Conservation (phyloP, 2,329 filamentous ascomycete species). For the Diaporthe caulivora region DNA sequence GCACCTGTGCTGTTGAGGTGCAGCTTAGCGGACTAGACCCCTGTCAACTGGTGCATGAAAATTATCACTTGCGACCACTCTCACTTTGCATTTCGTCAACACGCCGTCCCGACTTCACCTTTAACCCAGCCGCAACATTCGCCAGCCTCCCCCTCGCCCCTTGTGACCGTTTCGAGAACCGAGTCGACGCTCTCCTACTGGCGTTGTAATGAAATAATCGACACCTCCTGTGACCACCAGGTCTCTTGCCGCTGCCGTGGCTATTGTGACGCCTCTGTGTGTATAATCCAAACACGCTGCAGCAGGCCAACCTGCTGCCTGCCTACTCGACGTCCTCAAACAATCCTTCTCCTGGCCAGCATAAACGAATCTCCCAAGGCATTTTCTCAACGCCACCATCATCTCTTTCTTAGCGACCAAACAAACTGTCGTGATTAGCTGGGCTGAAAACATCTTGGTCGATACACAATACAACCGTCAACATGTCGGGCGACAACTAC, state of each 20-base stretch:
- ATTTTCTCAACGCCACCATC: background rate
- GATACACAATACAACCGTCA: conserved; percentile 47
- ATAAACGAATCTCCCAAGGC: background rate
- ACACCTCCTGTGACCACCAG: conserved; percentile 36
- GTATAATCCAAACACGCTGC: conserved; percentile 16
- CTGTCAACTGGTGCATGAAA: conserved; percentile 24
- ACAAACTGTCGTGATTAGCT: conserved; percentile 31
- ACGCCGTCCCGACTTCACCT: background rate
- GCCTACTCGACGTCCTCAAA: background rate
- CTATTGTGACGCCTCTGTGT: conserved; percentile 23
- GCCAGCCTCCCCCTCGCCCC: background rate
- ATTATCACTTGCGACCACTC: conserved; percentile 22
- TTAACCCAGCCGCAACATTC: background rate
- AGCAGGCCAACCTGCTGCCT: background rate
- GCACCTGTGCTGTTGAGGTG: background rate
- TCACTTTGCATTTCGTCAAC: conserved; percentile 27
- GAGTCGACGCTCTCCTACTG: background rate
- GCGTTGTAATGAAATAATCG: conserved; percentile 39
- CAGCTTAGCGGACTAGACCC: background rate
- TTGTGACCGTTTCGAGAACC: background rate
- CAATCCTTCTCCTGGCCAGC: background rate
- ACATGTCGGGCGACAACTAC: conserved; percentile 75
- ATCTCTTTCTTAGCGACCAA: conserved; percentile 17
- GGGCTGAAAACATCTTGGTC: conserved; percentile 1
- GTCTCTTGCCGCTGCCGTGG: conserved; percentile 24